Evolutionary conservation across 208 protist genomes (phyloP).

Genomic region (Polymyxa betae): DNA sequence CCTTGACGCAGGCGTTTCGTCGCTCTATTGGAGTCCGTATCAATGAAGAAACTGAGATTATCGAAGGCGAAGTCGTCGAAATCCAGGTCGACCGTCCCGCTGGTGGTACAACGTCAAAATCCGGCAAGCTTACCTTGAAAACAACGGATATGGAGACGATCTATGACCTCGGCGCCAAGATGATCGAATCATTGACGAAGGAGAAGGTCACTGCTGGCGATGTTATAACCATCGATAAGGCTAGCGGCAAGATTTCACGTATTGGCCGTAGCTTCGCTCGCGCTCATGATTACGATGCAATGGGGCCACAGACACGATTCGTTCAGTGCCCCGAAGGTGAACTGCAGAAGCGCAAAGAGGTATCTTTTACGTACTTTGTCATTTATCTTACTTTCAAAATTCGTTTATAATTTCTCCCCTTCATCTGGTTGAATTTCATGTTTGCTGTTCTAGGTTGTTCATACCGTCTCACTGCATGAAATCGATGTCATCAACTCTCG

Average conservation of each 20-base stretch:
- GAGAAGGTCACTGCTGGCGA: constrained; percentile 96
- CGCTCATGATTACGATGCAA: constrained; percentile 74
- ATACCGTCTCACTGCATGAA: constrained; percentile 99
- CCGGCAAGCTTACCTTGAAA: constrained; percentile 97
- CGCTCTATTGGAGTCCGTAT: constrained; percentile 98
- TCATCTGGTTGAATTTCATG: no score
- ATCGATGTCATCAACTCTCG: constrained; percentile 95
- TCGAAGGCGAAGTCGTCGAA: constrained; percentile 74
- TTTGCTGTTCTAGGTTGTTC: no score
- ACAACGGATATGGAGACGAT: constrained; percentile 96
- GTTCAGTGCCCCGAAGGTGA: constrained; percentile 99
- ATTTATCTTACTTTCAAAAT: no score
- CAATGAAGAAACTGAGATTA: constrained; percentile 99
- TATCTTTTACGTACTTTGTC: no score
- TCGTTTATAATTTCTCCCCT: no score
- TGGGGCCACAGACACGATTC: constrained; percentile 98
- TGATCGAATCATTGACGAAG: constrained; percentile 98
- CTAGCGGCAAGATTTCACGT: constrained; percentile 86
- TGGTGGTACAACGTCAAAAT: constrained; percentile 91
- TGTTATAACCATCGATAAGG: constrained; percentile 99
- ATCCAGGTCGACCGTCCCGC: constrained; percentile 88
- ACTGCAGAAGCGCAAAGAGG: constrained; percentile 99
- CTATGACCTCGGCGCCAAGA: constrained; percentile 97
- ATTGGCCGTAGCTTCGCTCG: constrained; percentile 78
- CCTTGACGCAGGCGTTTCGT: constrained; percentile 99